Base-by-base conservation (phyloP, 176 grass and related monocot genomes). In the Oryza nivara region DNA sequence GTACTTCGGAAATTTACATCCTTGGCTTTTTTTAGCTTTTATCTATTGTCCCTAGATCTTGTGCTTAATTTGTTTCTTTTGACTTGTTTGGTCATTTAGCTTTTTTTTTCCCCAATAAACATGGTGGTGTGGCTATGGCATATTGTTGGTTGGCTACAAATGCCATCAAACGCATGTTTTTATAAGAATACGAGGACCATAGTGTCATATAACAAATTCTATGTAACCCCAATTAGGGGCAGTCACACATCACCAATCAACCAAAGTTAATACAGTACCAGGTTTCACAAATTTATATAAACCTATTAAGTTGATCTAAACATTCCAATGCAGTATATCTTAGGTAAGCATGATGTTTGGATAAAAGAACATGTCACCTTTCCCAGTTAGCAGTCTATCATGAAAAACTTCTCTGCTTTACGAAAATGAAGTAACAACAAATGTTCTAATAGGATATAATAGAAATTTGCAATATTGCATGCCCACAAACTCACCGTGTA, bases 331-430 rank as follows among this genome's bases (percentile, higher is more conserved):
- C 9, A 44, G 20, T 45, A 46, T 2, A 63, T 63, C 19, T 63
- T 22, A 22, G 40, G 23, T 72, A 72, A 72, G 38, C 20, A n/a
- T 45, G 9, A 25, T 40, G 11, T 72, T 23, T 45, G 20, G 38
- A 25, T 72, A 12, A 23, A 44, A 69, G 6, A 69, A 72, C 70
- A 23, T 45, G 0, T 72, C 10, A 25, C 20, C 40, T 22, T 23
- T 72, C 40, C 40, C n/a, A 19, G 10, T 72, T 72, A 72, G 70
- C 40, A 13, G 20, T 25, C 40, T 72, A 25, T 14, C 40, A 72
- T 72, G 20, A 25, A 72, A 71, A 72, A 71, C 19, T 72, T 71
- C 22, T 20, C 20, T 44, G 70, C 20, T 46, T 72, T 72, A 72
- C 40, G 1, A 22, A 72, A 72, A 44, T 10, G 5, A 72, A 45